These are phyloP conservation scores for Ustilago vetiveriae DNA, from an alignment of 1,284 basidiomycete species.

Conservation along the genomic window DNA sequence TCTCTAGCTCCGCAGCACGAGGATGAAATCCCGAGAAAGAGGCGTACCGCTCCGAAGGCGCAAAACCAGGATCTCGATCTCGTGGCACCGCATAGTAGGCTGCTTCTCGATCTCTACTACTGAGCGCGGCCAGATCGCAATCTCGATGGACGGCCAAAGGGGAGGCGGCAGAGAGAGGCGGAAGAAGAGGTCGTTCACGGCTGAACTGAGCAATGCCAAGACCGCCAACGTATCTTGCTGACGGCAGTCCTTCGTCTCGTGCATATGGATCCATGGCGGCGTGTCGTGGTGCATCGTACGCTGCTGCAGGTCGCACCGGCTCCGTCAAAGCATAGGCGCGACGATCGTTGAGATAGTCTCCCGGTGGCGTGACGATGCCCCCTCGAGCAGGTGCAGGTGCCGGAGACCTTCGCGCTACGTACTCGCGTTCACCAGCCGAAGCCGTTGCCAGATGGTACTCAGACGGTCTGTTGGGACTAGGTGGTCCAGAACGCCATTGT, in stretches of 20 bases:
- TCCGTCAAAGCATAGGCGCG: constrained; percentile 3
- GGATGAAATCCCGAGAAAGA: neutral
- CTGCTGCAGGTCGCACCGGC: neutral
- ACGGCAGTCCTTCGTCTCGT: constrained; percentile 1
- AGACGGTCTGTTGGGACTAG: constrained; percentile 12
- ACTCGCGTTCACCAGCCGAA: constrained; percentile 8
- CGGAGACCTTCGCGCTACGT: constrained; percentile 1
- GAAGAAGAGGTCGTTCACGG: constrained; percentile 18
- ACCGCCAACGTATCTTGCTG: neutral
- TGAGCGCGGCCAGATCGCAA: neutral
- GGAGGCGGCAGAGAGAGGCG: constrained; percentile 12
- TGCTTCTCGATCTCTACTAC: neutral
- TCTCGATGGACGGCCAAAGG: neutral
- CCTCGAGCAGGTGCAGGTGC: neutral
- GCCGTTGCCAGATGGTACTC: constrained; percentile 2
- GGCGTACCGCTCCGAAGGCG: neutral
- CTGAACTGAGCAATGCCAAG: neutral
- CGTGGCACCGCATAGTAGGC: neutral
- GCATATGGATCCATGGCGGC: constrained; percentile 1
- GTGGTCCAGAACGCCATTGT: constrained; percentile 18
- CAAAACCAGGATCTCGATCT: constrained; percentile 9
- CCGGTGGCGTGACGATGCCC: constrained; percentile 13
- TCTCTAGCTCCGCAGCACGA: constrained; percentile 2
- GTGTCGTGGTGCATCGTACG: constrained; percentile 9
- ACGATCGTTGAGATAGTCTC: constrained; percentile 11